Base-by-base conservation (phyloP, 805 yeast genomes). In the Yamadazyma akitaensis region DNA sequence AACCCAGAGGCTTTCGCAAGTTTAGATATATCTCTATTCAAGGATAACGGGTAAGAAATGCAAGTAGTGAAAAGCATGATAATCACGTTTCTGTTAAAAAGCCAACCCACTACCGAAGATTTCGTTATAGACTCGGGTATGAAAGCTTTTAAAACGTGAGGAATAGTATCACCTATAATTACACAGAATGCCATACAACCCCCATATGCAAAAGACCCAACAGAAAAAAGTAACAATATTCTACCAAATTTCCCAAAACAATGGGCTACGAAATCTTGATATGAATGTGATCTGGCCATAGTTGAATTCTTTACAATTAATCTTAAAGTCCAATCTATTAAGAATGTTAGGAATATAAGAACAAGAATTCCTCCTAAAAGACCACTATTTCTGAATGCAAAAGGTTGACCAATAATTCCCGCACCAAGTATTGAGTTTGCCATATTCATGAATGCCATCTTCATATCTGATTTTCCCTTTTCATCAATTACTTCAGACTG, bases 371-470 rank as follows among this genome's bases (percentile, higher is more conserved):
- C 96, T 0, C 92, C 89, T 0, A 83, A 48, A 2, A 92, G 63
- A 0, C 98, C 98, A 16, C 88, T 76, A 56, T 90, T 88, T 39
- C 77, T 72, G 57, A 91, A 80, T 0, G 97, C 97, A 53, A 83
- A 85, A 1, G 98, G 96, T 53, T 90, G 95, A 1, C 97, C 96
- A 28, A 92, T 88, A 44, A 92, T 88, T 7, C 98, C 98, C 0
- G 98, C 97, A 0, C 98, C 98, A 6, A 92, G 73, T 50, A 92
- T 92, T 16, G 95, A 85, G 64, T 91, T 91, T 9, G 97, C 96
- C 96, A 91, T 90, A 65, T 92, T 92, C 95, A 91, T 87, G 59
- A 91, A 90, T 5, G 97, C 97, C 88, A 85, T 85, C 48, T 77
- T 79, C 76, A 91, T 74, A 50, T 54, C 60, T 11, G 75, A 69